Evolutionary conservation across 139 green algal species (phyloP), one percentile per base, ranked within the genome.

Genomic region (Coccomyxa sp.): DNA sequence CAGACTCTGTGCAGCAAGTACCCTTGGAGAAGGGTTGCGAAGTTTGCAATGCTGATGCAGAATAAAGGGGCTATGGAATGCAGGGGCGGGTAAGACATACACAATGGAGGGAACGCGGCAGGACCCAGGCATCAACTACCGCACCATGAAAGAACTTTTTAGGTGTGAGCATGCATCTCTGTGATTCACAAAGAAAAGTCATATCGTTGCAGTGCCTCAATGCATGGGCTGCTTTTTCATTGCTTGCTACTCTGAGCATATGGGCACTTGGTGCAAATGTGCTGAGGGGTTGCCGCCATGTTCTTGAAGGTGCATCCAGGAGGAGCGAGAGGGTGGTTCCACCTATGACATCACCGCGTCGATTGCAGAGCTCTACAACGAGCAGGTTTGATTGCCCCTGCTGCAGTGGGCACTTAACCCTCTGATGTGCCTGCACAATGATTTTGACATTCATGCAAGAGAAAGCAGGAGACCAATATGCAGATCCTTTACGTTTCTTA

Each of bases 61-160:
- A n/a, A n/a, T 51, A 51, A 51, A 11, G 38, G 38, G 38, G 3
- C 7, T 7, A 80, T 57, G 15, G 14, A 1, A 27, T 80, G 15
- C 76, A 82, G 82, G 84, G 21, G 81, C 82, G 7, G 93, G 93
- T 32, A 96, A 95, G 88, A 95, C 91, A 0, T 90, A 91, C 86
- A 94, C 92, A 18, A 94, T 95, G 90, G 88, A 93, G 85, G 91
- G 91, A 18, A 85, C 82, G 0, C 80, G 89, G 51, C 60, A 86
- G 3, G 58, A 95, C 71, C 94, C 92, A 27, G 94, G 94, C 25
- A 91, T 97, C 78, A 96, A 96, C 90, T 90, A 86, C 68, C 88
- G 94, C n/a, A 91, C 94, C 1, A 89, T 97, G 83, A 79, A 88
- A n/a, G 92, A 96, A 83, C 88, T 97, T 13, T 97, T 97, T 86